Base-by-base conservation (phyloP, 495 filamentous ascomycete species). In the Daldinia concentrica region DNA sequence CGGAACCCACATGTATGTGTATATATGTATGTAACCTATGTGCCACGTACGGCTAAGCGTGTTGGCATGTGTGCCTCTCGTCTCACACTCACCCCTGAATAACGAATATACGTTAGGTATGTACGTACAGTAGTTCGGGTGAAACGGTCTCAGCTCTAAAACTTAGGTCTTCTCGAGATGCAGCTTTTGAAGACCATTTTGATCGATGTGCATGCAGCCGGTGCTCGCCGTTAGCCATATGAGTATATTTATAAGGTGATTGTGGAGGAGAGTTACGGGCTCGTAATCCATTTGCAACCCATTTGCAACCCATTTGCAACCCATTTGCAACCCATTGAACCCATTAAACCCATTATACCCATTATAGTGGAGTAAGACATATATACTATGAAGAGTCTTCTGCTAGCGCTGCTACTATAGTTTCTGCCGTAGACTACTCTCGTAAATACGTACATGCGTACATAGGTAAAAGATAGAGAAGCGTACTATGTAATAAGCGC, bases 141-240 rank as follows among this genome's bases (percentile, higher is more conserved):
- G n/a, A 55, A 54, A 65, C 48, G 17, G 11, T 61, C 56, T 56
- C 45, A 27, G 48, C 22, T 56, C 58, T 63, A 69, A 57, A 6
- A 64, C 27, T 45, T 62, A 51, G 55, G 24, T 11, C 27, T 57
- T 58, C 17, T 52, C 36, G 9, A 61, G n/a, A 61, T 66, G 62
- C 65, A 73, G 14, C 54, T 62, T 22, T 22, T 61, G 19, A 2
- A 39, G 59, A 29, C 62, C 65, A 58, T 27, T 65, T 73, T 69
- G 26, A 69, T 73, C 70, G 39, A 65, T 36, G 50, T 69, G 70
- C 70, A 73, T 73, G 62, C 65, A 73, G 56, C 61, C 48, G 32
- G 51, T 45, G 39, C 27, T 41, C 54, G 32, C 55, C 30, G 39
- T 56, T 6, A 17, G 56, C 51, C 52, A 62, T 19, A 57, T n/a